Conservation (phyloP, 192 early-diverging fungal genomes). For the Funneliformis geosporum region DNA sequence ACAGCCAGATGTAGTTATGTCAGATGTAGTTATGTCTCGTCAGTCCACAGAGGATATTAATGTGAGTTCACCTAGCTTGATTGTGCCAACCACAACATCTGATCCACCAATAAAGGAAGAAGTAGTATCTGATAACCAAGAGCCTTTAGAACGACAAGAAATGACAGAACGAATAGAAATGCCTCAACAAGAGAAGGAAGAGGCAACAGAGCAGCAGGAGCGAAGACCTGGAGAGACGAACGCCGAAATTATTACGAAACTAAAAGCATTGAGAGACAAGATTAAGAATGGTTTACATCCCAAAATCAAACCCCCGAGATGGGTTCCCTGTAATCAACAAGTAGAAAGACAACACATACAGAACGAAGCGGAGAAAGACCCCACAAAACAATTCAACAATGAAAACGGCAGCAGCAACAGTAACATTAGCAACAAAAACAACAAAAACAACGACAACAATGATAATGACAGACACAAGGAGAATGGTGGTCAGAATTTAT, state of each 20-base stretch:
- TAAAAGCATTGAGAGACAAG: neutral
- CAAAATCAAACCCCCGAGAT: neutral
- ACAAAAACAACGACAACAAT: too few species aligned
- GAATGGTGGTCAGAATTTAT: neutral
- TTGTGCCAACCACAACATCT: neutral
- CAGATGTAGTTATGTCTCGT: neutral
- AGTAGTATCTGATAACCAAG: neutral
- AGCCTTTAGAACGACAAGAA: neutral
- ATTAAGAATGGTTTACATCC: slow-evolving; percentile 9
- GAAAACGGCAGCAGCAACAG: too few species aligned
- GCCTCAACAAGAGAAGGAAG: neutral
- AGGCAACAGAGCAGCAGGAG: neutral
- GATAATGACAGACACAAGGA: neutral
- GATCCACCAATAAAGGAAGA: neutral
- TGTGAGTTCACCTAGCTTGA: neutral
- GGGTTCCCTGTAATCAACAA: neutral
- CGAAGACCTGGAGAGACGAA: neutral
- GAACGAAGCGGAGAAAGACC: neutral
- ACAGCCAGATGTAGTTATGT: neutral
- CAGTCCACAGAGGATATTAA: neutral
- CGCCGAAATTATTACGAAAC: neutral
- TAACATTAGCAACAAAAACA: too few species aligned
- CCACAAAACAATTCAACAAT: neutral
- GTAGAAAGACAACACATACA: neutral
- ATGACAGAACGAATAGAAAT: neutral